Evolutionary conservation across 768 basidiomycete genomes (phyloP).

Genomic region (Boletus insuetus): DNA sequence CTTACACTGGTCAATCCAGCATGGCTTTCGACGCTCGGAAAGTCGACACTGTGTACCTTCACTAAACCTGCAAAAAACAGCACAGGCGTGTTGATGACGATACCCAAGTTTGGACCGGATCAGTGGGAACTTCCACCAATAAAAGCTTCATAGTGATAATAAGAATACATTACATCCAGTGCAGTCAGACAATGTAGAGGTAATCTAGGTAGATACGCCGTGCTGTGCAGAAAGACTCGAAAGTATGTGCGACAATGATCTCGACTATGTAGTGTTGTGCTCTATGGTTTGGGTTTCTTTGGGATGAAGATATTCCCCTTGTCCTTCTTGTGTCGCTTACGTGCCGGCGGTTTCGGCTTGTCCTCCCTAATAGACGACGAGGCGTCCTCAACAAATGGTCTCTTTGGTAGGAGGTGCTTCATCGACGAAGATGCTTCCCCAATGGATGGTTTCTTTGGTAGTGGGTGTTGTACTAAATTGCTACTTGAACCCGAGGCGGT

Average conservation of each 20-base stretch:
- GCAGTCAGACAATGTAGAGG: constrained; percentile 3
- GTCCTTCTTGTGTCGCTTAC: constrained; percentile 34
- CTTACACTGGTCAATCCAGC: constrained; percentile 82
- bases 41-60: constrained; percentile 79
- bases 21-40: constrained; percentile 84
- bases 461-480: constrained; percentile 1
- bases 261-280: background rate
- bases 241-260: background rate
- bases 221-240: background rate
- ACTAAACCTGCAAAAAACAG: constrained; percentile 79
- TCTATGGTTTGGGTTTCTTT: constrained; percentile 43
- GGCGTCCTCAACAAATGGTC: no score
- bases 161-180: constrained; percentile 19
- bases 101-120: constrained; percentile 82
- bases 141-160: constrained; percentile 23
- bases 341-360: constrained; percentile 28
- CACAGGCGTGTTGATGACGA: constrained; percentile 64
- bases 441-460: constrained; percentile 21
- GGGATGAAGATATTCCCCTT: constrained; percentile 57
- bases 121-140: constrained; percentile 83
- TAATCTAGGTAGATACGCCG: constrained; percentile 6
- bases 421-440: constrained; percentile 17
- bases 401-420: background rate
- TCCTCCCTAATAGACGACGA: constrained; percentile 2
- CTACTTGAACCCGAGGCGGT: constrained; percentile 5